These are phyloP conservation scores for Fomitopsis palustris DNA, from an alignment of 1,284 basidiomycete genomes.

Conservation along the genomic window DNA sequence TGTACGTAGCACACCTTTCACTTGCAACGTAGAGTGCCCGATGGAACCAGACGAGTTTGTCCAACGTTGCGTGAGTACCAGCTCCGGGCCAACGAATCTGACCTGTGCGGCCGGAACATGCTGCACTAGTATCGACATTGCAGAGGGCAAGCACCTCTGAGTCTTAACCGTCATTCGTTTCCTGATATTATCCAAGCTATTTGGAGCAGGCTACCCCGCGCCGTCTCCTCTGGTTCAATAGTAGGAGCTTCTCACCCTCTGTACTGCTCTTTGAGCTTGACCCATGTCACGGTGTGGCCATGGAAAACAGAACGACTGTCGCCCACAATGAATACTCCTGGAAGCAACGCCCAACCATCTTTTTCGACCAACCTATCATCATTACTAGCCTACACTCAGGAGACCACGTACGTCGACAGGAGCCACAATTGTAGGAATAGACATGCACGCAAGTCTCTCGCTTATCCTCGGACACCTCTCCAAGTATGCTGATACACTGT, in stretches of 20 bases:
- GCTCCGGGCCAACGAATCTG: constrained; percentile 39
- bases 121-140: constrained; percentile 89
- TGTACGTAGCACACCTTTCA: neutral
- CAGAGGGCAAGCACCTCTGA: constrained; percentile 76
- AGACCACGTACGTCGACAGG: constrained; percentile 42
- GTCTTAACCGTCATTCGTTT: constrained; percentile 11
- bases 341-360: constrained; percentile 38
- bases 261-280: constrained; percentile 87
- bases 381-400: constrained; percentile 59
- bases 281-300: constrained; percentile 74
- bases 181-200: constrained; percentile 32
- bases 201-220: constrained; percentile 41
- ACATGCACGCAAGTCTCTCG: constrained; percentile 84
- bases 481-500: constrained; percentile 63
- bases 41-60: neutral
- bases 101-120: constrained; percentile 79
- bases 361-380: constrained; percentile 57
- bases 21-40: fast-evolving
- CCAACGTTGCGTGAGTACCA: neutral
- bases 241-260: constrained; percentile 73
- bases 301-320: constrained; percentile 63
- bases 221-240: constrained; percentile 60
- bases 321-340: constrained; percentile 57
- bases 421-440: constrained; percentile 44
- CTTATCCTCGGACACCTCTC: constrained; percentile 79